Conservation (phyloP, 805 yeast species). For the Nakazawaea sp. region DNA sequence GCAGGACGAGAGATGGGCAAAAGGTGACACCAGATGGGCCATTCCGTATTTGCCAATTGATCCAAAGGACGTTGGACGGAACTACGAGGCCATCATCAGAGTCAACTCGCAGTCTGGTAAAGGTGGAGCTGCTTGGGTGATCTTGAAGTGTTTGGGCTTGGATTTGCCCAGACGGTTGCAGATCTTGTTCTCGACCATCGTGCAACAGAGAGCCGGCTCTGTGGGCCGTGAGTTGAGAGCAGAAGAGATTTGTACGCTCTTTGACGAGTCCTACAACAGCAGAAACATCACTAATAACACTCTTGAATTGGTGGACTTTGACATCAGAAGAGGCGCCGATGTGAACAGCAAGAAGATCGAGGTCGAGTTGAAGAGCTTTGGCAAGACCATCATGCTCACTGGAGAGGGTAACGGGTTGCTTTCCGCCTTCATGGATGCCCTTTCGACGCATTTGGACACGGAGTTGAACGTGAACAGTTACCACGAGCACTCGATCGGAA, state of each 20-base stretch:
- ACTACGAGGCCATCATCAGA: conserved; percentile 75
- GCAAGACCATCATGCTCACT: conserved; percentile 25
- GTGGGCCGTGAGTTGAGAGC: conserved; percentile 65
- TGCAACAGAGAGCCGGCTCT: conserved; percentile 57
- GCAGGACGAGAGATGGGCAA: conserved; percentile 42
- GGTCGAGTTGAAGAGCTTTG: conserved; percentile 33
- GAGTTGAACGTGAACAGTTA: conserved; percentile 59
- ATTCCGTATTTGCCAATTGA: conserved; percentile 76
- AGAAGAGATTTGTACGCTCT: conserved; percentile 54
- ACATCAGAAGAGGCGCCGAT: conserved; percentile 21
- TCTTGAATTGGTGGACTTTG: conserved; percentile 34
- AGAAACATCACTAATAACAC: conserved; percentile 26
- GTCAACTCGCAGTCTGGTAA: conserved; percentile 85
- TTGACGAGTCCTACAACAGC: conserved; percentile 49
- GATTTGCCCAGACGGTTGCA: conserved; percentile 71
- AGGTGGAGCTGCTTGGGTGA: conserved; percentile 84
- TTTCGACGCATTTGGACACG: conserved; percentile 43
- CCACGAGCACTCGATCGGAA: conserved; percentile 67
- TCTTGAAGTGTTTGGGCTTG: conserved; percentile 61
- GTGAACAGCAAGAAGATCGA: conserved; percentile 35
- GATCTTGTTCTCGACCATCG: conserved; percentile 57
- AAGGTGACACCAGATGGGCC: conserved; percentile 51
- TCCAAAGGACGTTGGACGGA: conserved; percentile 76
- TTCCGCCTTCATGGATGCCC: conserved; percentile 63
- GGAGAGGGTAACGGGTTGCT: conserved; percentile 79